Evolutionary conservation across 2,329 filamentous ascomycete species (phyloP), one percentile per base, ranked within the genome.

Genomic region (Aspergillus sp.): DNA sequence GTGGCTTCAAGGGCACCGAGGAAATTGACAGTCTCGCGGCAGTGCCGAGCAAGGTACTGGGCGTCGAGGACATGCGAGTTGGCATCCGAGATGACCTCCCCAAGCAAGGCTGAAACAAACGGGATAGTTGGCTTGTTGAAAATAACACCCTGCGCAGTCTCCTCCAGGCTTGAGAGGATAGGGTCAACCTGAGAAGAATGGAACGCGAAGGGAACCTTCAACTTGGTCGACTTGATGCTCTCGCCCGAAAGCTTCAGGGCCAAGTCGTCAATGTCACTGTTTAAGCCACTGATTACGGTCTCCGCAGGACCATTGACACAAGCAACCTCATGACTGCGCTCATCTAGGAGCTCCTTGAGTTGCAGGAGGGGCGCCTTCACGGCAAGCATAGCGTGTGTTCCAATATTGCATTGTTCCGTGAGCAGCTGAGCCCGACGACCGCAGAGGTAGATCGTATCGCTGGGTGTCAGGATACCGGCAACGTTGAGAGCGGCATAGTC

Each of bases 1-100:
- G 65, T 70, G 6, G 67, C 62, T 34, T 69, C 62, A 3, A 75
- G 49, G 12, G 66, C 72, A 42, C 60, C 64, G 4, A 70, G 56
- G 55, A 75, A 74, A 52, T 73, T 68, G 39, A 77, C 74, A 2
- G 69, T 62, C 51, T 71, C 67, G 12, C 74, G 64, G 44, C 66
- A 69, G 48, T 71, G 66, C 7, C 63, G 58, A 26, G 60, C 62
- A 32, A 75, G 52, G 46, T 75, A 75, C 33, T 56, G 57, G 4
- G 67, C 60, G 30, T 62, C 60, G 39, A 74, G 55, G 7, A 63
- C 55, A 12, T 62, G 60, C 5, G 51, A 56, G 32, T 56, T 59
- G 7, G 34, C 47, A n/a, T 68, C 63, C 8, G 57, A 62, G 47
- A 76, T 55, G 3, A 72, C 66, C 38, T 71, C 61, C 5, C 67